Conservation (phyloP, 352 stramenopile genomes). For the Phytophthora aleatoria region DNA sequence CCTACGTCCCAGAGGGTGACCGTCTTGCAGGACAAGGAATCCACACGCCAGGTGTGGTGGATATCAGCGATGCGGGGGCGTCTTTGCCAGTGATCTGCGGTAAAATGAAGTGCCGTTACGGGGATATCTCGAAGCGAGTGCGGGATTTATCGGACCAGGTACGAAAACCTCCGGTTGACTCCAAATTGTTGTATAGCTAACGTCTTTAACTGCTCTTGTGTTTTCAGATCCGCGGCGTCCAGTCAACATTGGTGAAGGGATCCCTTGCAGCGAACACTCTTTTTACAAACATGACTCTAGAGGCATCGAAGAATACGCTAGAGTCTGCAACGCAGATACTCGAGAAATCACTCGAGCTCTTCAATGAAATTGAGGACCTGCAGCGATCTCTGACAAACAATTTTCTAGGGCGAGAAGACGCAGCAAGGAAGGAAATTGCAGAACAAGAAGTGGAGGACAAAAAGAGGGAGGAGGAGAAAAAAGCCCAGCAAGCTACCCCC, state of each 20-base stretch:
- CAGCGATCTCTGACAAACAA: conserved; percentile 33
- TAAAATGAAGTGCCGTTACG: conserved; percentile 76
- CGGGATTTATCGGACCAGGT: conserved; percentile 62
- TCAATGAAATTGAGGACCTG: conserved; percentile 54
- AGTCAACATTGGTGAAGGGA: conserved; percentile 29
- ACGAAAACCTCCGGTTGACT: neutral
- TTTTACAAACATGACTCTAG: conserved; percentile 60
- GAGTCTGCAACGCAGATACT: conserved; percentile 59
- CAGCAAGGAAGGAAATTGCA: conserved; percentile 28
- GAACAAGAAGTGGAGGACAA: conserved; percentile 25
- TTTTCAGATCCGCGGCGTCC: conserved; percentile 32
- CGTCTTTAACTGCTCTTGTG: conserved; percentile 1
- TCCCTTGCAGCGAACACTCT: conserved; percentile 29
- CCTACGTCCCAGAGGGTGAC: conserved; percentile 48
- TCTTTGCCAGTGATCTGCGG: conserved; percentile 69
- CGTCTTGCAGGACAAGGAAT: conserved; percentile 51
- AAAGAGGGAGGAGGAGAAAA: conserved; percentile 23
- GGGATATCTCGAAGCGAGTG: conserved; percentile 50
- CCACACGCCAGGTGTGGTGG: conserved; percentile 68
- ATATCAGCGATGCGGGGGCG: conserved; percentile 59
- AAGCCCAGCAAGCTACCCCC: neutral
- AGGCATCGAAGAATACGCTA: conserved; percentile 58
- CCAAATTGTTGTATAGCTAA: conserved; percentile 3
- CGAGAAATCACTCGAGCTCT: conserved; percentile 58
- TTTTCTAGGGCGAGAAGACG: conserved; percentile 34